Evolutionary conservation across 1,284 basidiomycete genomes (phyloP), one percentile per base, ranked within the genome.

Genomic region (Porodaedalea pini): DNA sequence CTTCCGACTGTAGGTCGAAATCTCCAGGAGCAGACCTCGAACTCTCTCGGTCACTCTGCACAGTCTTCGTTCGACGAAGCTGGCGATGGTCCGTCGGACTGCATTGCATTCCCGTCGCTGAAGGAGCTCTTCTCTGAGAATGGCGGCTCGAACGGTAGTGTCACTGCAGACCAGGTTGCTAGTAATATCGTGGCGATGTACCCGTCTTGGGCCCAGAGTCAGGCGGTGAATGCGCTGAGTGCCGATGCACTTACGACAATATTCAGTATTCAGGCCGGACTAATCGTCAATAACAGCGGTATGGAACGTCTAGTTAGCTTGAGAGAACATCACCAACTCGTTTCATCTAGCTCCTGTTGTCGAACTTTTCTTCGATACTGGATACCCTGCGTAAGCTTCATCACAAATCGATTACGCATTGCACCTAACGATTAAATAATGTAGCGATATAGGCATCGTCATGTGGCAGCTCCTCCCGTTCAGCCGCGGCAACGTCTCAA

Each of bases 381-480:
- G 66, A 3, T 65, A 51, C 51, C 60, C 63, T 34, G 40, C 25
- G 40, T 54, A 47, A 48, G 37, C 21, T 21, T 23, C 4, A 39
- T 5, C n/a, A 50, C 40, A 21, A 29, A 21, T 27, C 11, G 39
- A 6, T 45, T 34, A 19, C 17, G 17, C 25, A 43, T 17, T 5
- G 6, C 15, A 10, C 31, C 10, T 11, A 32, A 32, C 10, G 54
- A 40, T 23, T 4, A 45, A 23, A 11, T 8, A 13, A 17, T 57
- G 8, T 57, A 77, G 76, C 53, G 72, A 66, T 34, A 58, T 80
- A 19, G 78, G 78, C 2, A 75, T 81, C 54, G 70, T 74, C 60
- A 73, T 77, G 69, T 82, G 80, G 79, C 73, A 75, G 50, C 71
- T 82, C 8, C 73, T 82, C 6, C 80, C 79, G 2, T 82, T 81